A percentile compares a stretch with the other conserved stretches of the same genome.
Conservation (phyloP, 108 stramenopile genomes). For the Cyclotella atomus region DNA sequence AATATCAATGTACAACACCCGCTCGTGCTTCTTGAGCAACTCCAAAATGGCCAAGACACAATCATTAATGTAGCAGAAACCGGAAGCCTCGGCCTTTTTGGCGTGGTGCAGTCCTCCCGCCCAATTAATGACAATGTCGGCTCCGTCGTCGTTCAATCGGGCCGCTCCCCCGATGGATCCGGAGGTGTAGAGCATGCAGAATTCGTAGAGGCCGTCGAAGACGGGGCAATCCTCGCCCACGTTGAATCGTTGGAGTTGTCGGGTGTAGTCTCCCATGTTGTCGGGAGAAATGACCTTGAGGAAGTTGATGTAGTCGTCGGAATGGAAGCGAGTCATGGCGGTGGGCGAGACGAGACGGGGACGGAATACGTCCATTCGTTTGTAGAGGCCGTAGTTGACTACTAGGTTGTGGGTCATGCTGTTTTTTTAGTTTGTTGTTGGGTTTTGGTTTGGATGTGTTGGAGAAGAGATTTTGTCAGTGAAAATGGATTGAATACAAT, state of each 20-base stretch:
- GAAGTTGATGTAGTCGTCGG: constrained; percentile 99
- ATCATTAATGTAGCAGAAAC: constrained; percentile 99
- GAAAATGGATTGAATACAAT: no score
- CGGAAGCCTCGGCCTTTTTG: constrained; percentile 98
- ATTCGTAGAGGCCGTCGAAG: constrained; percentile 98
- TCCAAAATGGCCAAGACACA: constrained; percentile 98
- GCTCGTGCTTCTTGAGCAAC: constrained; percentile 97
- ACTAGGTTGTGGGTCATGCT: constrained; percentile 99
- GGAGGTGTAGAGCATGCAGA: constrained; percentile 95
- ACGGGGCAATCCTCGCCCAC: constrained; percentile 99
- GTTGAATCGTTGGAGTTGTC: constrained; percentile 95
- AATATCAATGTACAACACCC: constrained; percentile 99
- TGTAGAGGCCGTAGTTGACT: constrained; percentile 98
- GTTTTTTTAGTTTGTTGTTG: no score
- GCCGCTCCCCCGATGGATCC: constrained; percentile 97
- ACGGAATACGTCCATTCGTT: constrained; percentile 97
- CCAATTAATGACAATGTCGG: constrained; percentile 99
- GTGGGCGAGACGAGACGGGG: constrained; percentile 93
- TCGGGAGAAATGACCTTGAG: constrained; percentile 97
- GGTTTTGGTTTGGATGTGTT: no score
- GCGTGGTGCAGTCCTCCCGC: constrained; percentile 99
- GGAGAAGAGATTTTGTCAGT: no score
- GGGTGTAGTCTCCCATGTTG: constrained; percentile 93
- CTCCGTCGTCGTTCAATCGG: constrained; percentile 89
- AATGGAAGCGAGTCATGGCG: constrained; percentile 97